A percentile compares a stretch with the other conserved stretches of the same genome.
These are phyloP conservation scores for Lindgomyces ingoldianus DNA, from an alignment of 495 filamentous ascomycete genomes.

Conservation along the genomic window DNA sequence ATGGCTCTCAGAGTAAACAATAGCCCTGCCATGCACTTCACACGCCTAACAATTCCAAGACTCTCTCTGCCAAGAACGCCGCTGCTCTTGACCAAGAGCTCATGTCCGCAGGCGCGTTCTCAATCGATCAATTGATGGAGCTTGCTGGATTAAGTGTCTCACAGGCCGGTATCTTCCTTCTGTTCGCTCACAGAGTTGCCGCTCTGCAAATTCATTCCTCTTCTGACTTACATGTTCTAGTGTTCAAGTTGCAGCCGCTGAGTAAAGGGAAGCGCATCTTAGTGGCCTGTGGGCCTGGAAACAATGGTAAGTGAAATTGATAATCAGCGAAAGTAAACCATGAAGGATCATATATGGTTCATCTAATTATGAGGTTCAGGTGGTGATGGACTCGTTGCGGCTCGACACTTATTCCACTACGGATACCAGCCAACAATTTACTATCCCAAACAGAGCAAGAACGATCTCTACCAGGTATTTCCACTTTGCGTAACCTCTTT, in stretches of 20 bases:
- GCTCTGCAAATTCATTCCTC: too few species aligned
- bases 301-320: constrained; percentile 88
- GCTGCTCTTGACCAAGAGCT: constrained; percentile 88
- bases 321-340: neutral
- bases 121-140: constrained; percentile 96
- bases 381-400: constrained; percentile 93
- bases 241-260: constrained; percentile 80
- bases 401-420: constrained; percentile 90
- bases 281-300: constrained; percentile 89
- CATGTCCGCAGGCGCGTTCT: constrained; percentile 90
- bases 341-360: neutral
- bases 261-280: constrained; percentile 71
- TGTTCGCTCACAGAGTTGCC: constrained; percentile 34
- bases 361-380: too few species aligned
- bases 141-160: constrained; percentile 90
- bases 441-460: constrained; percentile 88
- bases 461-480: constrained; percentile 78
- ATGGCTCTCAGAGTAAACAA: constrained; percentile 58
- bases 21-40: neutral
- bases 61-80: constrained; percentile 82
- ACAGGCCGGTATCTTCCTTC: constrained; percentile 66
- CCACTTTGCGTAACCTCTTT: neutral
- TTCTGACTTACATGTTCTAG: too few species aligned
- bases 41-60: constrained; percentile 52
- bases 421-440: constrained; percentile 88